Evolutionary conservation across 225 moss, liverwort and hornwort genomes (phyloP).

Genomic region (Marchantia paleacea): DNA sequence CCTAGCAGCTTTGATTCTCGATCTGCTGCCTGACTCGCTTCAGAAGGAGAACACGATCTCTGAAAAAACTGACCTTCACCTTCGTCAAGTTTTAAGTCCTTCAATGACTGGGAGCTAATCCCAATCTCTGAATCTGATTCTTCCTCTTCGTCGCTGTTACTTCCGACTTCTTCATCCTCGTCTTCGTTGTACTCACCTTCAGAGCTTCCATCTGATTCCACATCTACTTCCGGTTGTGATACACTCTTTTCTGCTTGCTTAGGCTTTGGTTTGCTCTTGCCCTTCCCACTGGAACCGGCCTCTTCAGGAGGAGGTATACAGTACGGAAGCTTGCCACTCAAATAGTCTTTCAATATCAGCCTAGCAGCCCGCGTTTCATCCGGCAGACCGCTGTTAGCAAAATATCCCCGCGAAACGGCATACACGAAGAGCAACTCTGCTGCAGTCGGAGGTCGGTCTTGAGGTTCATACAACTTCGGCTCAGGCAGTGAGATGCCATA

Average conservation of each 20-base stretch:
- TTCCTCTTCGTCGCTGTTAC: not conserved
- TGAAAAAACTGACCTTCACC: not conserved
- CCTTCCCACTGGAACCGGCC: not conserved
- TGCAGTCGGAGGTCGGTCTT: slow-evolving; percentile 69
- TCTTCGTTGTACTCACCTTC: slow-evolving; percentile 31
- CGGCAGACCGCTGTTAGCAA: slow-evolving; percentile 80
- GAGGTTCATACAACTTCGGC: slow-evolving; percentile 77
- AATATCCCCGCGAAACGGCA: slow-evolving; percentile 79
- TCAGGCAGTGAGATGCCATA: slow-evolving; percentile 75
- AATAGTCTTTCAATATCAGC: slow-evolving; percentile 79
- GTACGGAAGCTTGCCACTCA: slow-evolving; percentile 81
- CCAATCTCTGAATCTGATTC: slow-evolving; percentile 22
- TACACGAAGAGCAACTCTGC: slow-evolving; percentile 80
- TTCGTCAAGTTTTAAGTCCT: slow-evolving; percentile 13
- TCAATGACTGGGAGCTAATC: slow-evolving; percentile 28
- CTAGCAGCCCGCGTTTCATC: slow-evolving; percentile 94
- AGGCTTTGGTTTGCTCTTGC: slow-evolving; percentile 28
- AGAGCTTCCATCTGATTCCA: slow-evolving; percentile 22
- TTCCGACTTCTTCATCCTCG: slow-evolving; percentile 6
- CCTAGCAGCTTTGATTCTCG: slow-evolving; percentile 52
- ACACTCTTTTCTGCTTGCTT: slow-evolving; percentile 12
- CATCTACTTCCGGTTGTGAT: slow-evolving; percentile 37
- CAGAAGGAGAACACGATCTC: slow-evolving; percentile 12
- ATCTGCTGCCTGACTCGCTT: slow-evolving; percentile 33
- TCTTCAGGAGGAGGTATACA: slow-evolving; percentile 72